A percentile compares a stretch with the other conserved stretches of the same genome.
These are phyloP conservation scores for Diaporthe citrichinensis DNA, from an alignment of 2,329 filamentous ascomycete species.

Conservation along the genomic window DNA sequence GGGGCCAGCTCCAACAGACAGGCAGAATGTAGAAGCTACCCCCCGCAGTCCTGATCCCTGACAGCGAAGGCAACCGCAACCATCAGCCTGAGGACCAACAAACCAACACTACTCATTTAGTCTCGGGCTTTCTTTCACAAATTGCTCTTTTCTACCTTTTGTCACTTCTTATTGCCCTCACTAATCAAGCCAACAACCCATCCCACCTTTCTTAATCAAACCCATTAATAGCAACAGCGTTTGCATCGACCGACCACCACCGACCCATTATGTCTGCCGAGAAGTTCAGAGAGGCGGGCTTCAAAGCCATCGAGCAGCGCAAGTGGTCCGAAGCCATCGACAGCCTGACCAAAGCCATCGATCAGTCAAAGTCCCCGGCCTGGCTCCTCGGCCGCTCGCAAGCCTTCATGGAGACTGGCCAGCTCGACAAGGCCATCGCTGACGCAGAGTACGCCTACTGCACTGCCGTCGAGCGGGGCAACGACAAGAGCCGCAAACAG, in stretches of 20 bases:
- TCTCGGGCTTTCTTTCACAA: background rate
- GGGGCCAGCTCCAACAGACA: background rate
- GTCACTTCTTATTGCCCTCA: background rate
- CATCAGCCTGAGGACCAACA: background rate
- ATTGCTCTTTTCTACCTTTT: background rate
- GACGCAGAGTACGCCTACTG: conserved; percentile 78
- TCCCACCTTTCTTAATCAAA: background rate
- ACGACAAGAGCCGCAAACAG: conserved; percentile 69
- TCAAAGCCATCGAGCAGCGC: conserved; percentile 73
- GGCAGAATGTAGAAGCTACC: conserved; percentile 2
- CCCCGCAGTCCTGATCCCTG: conserved; percentile 10
- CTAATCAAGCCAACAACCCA: background rate
- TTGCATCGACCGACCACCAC: background rate
- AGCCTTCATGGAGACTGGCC: conserved; percentile 77
- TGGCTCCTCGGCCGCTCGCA: conserved; percentile 89
- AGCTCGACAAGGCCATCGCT: conserved; percentile 74
- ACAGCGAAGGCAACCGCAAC: background rate
- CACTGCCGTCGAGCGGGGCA: conserved; percentile 75
- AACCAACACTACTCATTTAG: background rate
- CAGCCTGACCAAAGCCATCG: conserved; percentile 77
- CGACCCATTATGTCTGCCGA: conserved; percentile 63
- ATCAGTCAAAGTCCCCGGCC: conserved; percentile 75
- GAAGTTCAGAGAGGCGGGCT: conserved; percentile 70
- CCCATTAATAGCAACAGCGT: background rate
- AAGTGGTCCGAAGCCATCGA: conserved; percentile 78